A percentile compares a stretch with the other conserved stretches of the same genome.
phyloP scores from a whole-genome alignment of 169 alveolate genomes.

The Plasmodium cynomolgi region DNA sequence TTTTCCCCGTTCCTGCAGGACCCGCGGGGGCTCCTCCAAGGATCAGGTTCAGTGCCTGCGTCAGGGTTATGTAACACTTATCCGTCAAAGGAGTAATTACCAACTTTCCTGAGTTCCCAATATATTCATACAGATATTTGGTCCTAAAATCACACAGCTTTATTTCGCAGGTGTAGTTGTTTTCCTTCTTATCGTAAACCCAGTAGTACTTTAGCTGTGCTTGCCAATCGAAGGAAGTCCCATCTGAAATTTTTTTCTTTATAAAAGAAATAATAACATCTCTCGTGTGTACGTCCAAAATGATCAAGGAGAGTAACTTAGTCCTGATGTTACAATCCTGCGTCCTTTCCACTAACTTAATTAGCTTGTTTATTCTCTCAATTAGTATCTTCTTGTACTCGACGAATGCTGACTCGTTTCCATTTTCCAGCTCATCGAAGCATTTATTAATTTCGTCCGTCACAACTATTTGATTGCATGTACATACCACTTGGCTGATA shows the following conservation, averaged over 20 bases:
- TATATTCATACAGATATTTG: slow-evolving; percentile 95
- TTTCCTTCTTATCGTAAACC: slow-evolving; percentile 78
- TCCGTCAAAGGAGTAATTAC: slow-evolving; percentile 98
- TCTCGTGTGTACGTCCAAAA: slow-evolving; percentile 97
- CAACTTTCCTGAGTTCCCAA: slow-evolving; percentile 95
- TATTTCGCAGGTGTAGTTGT: slow-evolving; percentile 89
- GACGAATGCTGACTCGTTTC: slow-evolving; percentile 96
- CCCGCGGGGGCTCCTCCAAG: slow-evolving; percentile 98
- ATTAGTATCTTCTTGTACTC: slow-evolving; percentile 92
- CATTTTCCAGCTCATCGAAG: slow-evolving; percentile 95
- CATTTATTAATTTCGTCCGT: slow-evolving; percentile 96
- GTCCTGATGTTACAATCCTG: slow-evolving; percentile 81
- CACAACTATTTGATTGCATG: slow-evolving; percentile 95
- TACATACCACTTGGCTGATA: slow-evolving; percentile 95
- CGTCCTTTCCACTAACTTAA: slow-evolving; percentile 92
- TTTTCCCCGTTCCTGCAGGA: slow-evolving; percentile 99
- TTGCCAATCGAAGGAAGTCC: slow-evolving; percentile 95
- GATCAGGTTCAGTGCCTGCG: slow-evolving; percentile 93
- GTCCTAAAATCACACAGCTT: slow-evolving; percentile 95
- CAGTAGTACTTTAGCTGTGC: slow-evolving; percentile 96
- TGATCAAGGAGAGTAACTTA: slow-evolving; percentile 95
- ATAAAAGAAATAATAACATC: slow-evolving; percentile 96
- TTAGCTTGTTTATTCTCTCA: slow-evolving; percentile 93
- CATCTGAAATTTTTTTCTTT: slow-evolving; percentile 89
- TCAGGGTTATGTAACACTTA: slow-evolving; percentile 95